Evolutionary conservation across 2,329 filamentous ascomycete genomes (phyloP), one percentile per base, ranked within the genome.

Genomic region (Aspergillus cejpii): DNA sequence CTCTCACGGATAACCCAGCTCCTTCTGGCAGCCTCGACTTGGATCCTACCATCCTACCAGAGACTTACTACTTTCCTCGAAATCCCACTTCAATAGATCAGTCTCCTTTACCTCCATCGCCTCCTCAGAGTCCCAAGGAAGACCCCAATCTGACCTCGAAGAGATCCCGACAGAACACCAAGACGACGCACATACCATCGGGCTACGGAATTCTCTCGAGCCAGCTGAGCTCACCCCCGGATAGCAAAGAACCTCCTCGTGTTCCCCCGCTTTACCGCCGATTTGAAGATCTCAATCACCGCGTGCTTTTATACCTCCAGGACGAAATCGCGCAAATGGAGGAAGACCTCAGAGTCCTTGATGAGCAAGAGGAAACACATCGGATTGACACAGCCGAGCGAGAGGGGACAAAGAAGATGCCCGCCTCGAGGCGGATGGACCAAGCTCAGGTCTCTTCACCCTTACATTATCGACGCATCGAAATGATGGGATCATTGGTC

Each of bases 321-420:
- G 88, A 94, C 59, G 87, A 94, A 62, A 79, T 95, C 14, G 74
- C 76, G 23, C 84, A 91, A 56, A 72, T 94, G 28, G 89, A 95
- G 65, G 83, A 88, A 57, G 81, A 90, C 45, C 75, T 96, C 1
- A 77, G 79, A 14, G 72, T 74, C 0, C 67, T 92, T 1, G 90
- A 95, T 44, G 74, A 79, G 49, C 71, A 72, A 33, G 74, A 79
- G 40, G 63, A 64, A 47, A 65, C 65, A 49, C 62, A 66, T 41
- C 61, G 60, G 31, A 48, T 57, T 38, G 53, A 54, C 26, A 59
- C 59, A 41, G 63, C 56, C 31, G 63, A 59, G 46, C 62, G 59
- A 43, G 61, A 60, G 50, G 65, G 59, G 43, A 61, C 49, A 3
- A 61, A 59, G 34, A 49, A 55, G 1, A 48, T 63, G 23, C 62